These are phyloP conservation scores for Salix arbutifolia DNA, from an alignment of 345 rosid genomes.

Conservation along the genomic window DNA sequence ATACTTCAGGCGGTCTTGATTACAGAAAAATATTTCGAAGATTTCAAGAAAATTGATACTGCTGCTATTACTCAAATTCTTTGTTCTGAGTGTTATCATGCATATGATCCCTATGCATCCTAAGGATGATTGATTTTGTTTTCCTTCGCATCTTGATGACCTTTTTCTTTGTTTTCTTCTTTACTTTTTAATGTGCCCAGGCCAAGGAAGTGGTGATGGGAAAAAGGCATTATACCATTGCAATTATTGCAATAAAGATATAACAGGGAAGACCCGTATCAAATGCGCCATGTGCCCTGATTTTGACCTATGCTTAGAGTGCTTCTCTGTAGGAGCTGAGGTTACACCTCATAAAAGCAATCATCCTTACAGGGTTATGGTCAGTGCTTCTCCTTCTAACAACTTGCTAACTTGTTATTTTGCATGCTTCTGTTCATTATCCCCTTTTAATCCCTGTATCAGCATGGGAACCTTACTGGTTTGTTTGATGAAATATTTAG, in stretches of 20 bases:
- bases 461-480: not conserved
- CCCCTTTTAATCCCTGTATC: not conserved
- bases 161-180: not conserved
- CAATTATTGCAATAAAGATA: conserved; percentile 94
- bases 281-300: conserved; percentile 94
- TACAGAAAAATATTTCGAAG: not conserved
- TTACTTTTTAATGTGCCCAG: conserved; percentile 32
- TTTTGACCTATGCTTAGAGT: conserved; percentile 93
- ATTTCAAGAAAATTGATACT: not conserved
- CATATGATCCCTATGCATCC: not conserved
- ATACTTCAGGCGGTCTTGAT: not conserved
- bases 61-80: not conserved
- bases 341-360: conserved; percentile 79
- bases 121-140: not conserved
- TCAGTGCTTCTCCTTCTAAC: conserved; percentile 35
- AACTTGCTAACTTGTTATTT: not conserved
- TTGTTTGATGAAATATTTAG: not conserved
- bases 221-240: conserved; percentile 87
- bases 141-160: not conserved
- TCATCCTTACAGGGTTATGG: conserved; percentile 95
- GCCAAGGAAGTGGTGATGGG: conserved; percentile 75
- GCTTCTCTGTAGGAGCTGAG: conserved; percentile 95
- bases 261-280: conserved; percentile 82
- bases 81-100: not conserved
- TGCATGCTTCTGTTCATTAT: not conserved